phyloP scores from a whole-genome alignment of 2,329 filamentous ascomycete species.

The Trichoderma koningii region DNA sequence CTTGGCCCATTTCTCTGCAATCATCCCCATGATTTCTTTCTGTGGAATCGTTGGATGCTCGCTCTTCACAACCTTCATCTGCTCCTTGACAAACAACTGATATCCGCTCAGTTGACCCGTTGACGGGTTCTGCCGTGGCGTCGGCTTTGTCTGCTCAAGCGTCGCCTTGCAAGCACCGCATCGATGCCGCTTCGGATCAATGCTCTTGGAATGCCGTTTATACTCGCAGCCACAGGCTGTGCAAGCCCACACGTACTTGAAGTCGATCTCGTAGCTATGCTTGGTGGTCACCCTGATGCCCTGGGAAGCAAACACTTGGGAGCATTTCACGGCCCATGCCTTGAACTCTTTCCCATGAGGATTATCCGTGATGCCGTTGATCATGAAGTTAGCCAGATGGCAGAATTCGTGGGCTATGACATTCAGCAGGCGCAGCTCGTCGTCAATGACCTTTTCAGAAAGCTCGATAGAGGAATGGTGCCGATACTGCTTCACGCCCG shows the following conservation, averaged over 20 bases:
- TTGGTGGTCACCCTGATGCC: slow-evolving; percentile 83
- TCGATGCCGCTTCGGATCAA: slow-evolving; percentile 69
- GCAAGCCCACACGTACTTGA: slow-evolving; percentile 89
- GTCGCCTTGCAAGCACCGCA: slow-evolving; percentile 75
- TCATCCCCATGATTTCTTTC: slow-evolving; percentile 68
- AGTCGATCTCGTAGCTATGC: slow-evolving; percentile 86
- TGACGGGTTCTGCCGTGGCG: slow-evolving; percentile 48
- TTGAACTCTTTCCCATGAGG: slow-evolving; percentile 88
- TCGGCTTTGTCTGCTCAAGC: slow-evolving; percentile 78
- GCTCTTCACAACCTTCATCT: slow-evolving; percentile 63
- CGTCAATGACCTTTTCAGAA: slow-evolving; percentile 82
- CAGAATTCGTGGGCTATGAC: slow-evolving; percentile 97
- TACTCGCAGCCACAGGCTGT: slow-evolving; percentile 68
- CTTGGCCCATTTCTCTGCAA: slow-evolving; percentile 63
- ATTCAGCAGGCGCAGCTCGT: slow-evolving; percentile 76
- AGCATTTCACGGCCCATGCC: slow-evolving; percentile 63
- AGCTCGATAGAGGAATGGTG: slow-evolving; percentile 83
- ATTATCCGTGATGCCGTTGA: slow-evolving; percentile 71
- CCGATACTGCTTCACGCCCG: slow-evolving; percentile 40
- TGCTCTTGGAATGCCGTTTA: slow-evolving; percentile 82
- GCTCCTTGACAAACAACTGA: slow-evolving; percentile 62
- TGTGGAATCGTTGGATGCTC: slow-evolving; percentile 60
- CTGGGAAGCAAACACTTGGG: slow-evolving; percentile 57
- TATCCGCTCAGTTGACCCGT: slow-evolving; percentile 45
- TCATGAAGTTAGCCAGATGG: slow-evolving; percentile 89